Evolutionary conservation across 2,329 filamentous ascomycete genomes (phyloP).

Genomic region (Hysterium pulicare): DNA sequence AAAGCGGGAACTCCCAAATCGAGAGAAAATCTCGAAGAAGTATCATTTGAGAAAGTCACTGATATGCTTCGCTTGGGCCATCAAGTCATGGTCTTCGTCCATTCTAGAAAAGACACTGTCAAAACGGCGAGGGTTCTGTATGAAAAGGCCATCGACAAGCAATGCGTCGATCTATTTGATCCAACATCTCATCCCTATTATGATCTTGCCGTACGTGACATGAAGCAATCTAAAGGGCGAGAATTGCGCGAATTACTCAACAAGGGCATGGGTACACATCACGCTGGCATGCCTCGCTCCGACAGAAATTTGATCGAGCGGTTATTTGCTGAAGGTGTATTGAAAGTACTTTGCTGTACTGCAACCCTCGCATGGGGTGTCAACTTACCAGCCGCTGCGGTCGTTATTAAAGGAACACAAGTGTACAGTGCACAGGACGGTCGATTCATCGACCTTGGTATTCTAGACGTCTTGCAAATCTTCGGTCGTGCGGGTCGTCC

Average conservation of each 20-base stretch:
- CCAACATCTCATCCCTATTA: conserved; percentile 75
- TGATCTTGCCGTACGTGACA: conserved; percentile 73
- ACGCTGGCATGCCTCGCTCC: conserved; percentile 92
- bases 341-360: conserved; percentile 97
- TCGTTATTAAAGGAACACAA: conserved; percentile 97
- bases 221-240: conserved; percentile 78
- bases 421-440: conserved; percentile 95
- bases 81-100: conserved; percentile 99
- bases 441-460: conserved; percentile 94
- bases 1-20: conserved; percentile 78
- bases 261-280: conserved; percentile 91
- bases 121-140: conserved; percentile 80
- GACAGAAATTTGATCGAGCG: conserved; percentile 96
- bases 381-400: conserved; percentile 92
- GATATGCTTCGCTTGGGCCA: conserved; percentile 91
- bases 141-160: conserved; percentile 80
- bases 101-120: conserved; percentile 91
- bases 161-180: conserved; percentile 78
- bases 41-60: conserved; percentile 89
- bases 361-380: conserved; percentile 98
- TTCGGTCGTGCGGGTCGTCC: conserved; percentile 97
- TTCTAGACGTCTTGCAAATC: conserved; percentile 94
- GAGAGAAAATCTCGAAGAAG: conserved; percentile 81
- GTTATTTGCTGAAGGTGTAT: conserved; percentile 84
- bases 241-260: conserved; percentile 86